Conservation (phyloP, 2,329 filamentous ascomycete genomes). For the Shiraia sp. region DNA sequence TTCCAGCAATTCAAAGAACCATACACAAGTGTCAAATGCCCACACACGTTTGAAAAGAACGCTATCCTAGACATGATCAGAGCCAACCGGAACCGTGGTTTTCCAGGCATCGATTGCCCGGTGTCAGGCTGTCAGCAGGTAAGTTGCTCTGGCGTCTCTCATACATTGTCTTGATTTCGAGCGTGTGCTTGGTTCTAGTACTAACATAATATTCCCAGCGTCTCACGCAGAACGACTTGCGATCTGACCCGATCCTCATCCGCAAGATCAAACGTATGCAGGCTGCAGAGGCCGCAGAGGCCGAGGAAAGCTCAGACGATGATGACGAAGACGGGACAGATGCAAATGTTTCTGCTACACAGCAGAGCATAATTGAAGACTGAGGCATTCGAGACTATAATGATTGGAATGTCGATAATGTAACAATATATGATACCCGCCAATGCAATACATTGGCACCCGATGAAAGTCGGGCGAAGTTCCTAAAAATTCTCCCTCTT, state of each 20-base stretch:
- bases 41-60: slow-evolving; percentile 71
- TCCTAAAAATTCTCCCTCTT: too few relatives aligned
- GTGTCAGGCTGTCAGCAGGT: slow-evolving; percentile 64
- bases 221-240: slow-evolving; percentile 34
- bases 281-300: slow-evolving; percentile 25
- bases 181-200: not conserved
- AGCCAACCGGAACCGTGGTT: slow-evolving; percentile 20
- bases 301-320: slow-evolving; percentile 33
- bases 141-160: slow-evolving; percentile 4
- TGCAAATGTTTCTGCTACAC: slow-evolving; percentile 7
- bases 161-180: not conserved
- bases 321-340: slow-evolving; percentile 13
- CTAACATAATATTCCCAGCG: slow-evolving; percentile 24
- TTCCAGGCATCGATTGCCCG: slow-evolving; percentile 60
- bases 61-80: slow-evolving; percentile 62
- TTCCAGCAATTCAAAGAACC: slow-evolving; percentile 67
- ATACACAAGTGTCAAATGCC: slow-evolving; percentile 68
- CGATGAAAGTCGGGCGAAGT: too few relatives aligned
- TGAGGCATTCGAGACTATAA: too few relatives aligned
- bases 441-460: too few relatives aligned
- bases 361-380: not conserved
- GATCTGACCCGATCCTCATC: slow-evolving; percentile 35
- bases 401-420: too few relatives aligned
- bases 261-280: slow-evolving; percentile 46
- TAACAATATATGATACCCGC: too few relatives aligned